phyloP scores from a whole-genome alignment of 768 basidiomycete species.

The Boletus vinaceobasis region DNA sequence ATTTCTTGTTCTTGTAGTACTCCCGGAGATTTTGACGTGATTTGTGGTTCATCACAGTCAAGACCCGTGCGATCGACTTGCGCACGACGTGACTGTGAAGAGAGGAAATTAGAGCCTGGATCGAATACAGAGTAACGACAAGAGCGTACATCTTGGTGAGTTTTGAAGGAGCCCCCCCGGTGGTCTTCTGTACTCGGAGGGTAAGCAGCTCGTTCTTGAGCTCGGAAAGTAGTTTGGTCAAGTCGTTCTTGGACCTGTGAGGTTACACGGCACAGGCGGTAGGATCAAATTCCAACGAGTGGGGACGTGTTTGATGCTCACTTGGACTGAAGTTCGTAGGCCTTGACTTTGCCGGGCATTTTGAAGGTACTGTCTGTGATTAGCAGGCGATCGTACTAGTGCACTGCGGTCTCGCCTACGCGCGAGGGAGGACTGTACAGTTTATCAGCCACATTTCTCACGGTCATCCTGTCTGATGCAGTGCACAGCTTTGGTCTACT shows the following conservation, averaged over 20 bases:
- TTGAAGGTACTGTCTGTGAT: conserved; percentile 37
- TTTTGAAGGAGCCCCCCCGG: conserved; percentile 92
- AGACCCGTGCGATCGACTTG: conserved; percentile 96
- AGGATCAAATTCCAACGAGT: neutral
- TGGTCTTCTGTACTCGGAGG: conserved; percentile 97
- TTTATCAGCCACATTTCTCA: conserved; percentile 43
- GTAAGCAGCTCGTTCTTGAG: conserved; percentile 92
- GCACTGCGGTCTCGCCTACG: conserved; percentile 28
- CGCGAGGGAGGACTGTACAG: conserved; percentile 36
- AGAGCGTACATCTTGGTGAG: conserved; percentile 90
- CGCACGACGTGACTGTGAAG: conserved; percentile 82
- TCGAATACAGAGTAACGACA: neutral
- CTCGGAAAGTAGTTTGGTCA: conserved; percentile 89
- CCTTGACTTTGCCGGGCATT: conserved; percentile 92
- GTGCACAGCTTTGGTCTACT: neutral
- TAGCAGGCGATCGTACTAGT: conserved; percentile 31
- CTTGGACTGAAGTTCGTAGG: conserved; percentile 96
- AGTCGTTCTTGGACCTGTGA: conserved; percentile 90
- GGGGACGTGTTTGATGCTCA: conserved; percentile 37
- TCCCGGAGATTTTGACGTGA: conserved; percentile 94
- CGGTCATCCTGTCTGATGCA: conserved; percentile 9
- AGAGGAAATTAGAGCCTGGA: neutral
- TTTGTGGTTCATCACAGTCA: conserved; percentile 99
- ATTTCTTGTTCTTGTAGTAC: conserved; percentile 97
- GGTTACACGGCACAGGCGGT: conserved; percentile 2